Evolutionary conservation across 805 yeast species (phyloP), one percentile per base, ranked within the genome.

Genomic region (Starmerella bacillaris): DNA sequence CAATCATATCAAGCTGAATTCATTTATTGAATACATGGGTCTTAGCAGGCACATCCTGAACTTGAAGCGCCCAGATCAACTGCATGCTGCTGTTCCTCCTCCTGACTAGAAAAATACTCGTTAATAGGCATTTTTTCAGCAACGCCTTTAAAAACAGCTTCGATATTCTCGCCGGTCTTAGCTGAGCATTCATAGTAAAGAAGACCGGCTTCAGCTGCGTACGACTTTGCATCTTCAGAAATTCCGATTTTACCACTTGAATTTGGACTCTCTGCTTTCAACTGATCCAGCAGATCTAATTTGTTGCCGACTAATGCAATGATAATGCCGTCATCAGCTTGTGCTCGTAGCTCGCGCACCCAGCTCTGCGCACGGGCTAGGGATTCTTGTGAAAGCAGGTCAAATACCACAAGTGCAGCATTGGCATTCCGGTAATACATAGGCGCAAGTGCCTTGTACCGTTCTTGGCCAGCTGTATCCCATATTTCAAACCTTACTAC

Each of bases 391-490:
- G 72, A 75, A 1, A 78, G 72, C 34, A 84, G 54, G 51, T 89
- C 96, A 52, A 77, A 86, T 17, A 92, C 92, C 0, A 89, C 77
- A 18, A 89, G 63, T 0, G 96, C 96, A 20, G 76, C 69, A 49
- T 78, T 72, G 1, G 89, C 75, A 47, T 78, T 77, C 36, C 92
- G 59, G 50, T 78, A 78, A 52, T 78, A 78, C 74, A 78, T 73
- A 14, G 92, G 89, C 0, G 89, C 83, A 42, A 78, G 57, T 15
- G 80, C 73, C 49, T 76, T 78, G 60, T 78, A 78, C 33, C 92
- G 62, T 51, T 78, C 92, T 53, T 78, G 98, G 18, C 98, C 98
- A 0, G 98, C 98, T 11, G 98, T 86, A 53, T 86, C 98, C 93
- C 70, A 65, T 24, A 65, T 65, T 43, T 65, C 70, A 35, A 56